These are phyloP conservation scores for Vanrija pseudolonga DNA, from an alignment of 1,284 basidiomycete species.

Conservation along the genomic window DNA sequence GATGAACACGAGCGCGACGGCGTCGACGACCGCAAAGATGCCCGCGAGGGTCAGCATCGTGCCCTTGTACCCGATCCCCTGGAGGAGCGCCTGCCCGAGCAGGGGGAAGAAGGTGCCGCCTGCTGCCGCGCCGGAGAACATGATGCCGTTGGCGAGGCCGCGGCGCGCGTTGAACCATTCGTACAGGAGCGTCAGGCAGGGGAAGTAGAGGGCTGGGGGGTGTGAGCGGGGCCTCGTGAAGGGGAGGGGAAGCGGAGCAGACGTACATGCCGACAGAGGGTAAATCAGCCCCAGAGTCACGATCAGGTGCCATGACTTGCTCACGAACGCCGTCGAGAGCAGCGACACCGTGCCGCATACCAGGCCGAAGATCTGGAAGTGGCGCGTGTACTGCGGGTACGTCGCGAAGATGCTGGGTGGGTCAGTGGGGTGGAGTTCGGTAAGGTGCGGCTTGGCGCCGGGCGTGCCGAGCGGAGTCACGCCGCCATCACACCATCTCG, in stretches of 20 bases:
- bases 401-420: slow-evolving; percentile 4
- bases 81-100: slow-evolving; percentile 35
- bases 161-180: slow-evolving; percentile 41
- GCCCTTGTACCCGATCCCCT: slow-evolving; percentile 39
- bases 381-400: slow-evolving; percentile 13
- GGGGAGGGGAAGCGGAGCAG: not conserved
- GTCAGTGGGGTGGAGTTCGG: too few relatives aligned
- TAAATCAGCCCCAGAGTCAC: slow-evolving; percentile 42
- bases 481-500: not conserved
- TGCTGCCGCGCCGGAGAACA: slow-evolving; percentile 31
- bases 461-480: not conserved
- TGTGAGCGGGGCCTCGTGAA: not conserved
- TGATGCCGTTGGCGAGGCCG: slow-evolving; percentile 31
- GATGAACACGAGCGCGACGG: slow-evolving; percentile 33
- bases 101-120: slow-evolving; percentile 46
- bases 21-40: slow-evolving; percentile 29
- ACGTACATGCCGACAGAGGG: slow-evolving; percentile 36
- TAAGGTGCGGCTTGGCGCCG: too few relatives aligned
- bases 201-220: slow-evolving; percentile 35
- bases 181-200: slow-evolving; percentile 41
- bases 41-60: slow-evolving; percentile 40
- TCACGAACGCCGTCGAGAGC: slow-evolving; percentile 5
- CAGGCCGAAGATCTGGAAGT: slow-evolving; percentile 12
- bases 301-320: slow-evolving; percentile 44
- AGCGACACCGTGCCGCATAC: slow-evolving; percentile 6